These are phyloP conservation scores for Sclerotinia sclerotiorum DNA, from an alignment of 2,329 filamentous ascomycete species.

Conservation along the genomic window DNA sequence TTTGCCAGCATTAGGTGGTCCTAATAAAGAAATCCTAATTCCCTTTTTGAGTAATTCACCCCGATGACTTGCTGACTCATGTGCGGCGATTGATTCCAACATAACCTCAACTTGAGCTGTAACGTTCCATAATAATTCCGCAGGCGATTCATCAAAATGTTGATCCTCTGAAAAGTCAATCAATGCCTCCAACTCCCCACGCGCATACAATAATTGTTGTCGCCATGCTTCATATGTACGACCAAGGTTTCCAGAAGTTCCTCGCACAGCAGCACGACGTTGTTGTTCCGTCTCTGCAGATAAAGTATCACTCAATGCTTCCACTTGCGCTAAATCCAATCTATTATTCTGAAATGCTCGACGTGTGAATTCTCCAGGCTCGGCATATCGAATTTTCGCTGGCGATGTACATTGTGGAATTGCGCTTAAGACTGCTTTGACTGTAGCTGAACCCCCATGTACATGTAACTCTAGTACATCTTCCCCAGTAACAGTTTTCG, in stretches of 20 bases:
- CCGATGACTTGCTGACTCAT: slow-evolving; percentile 74
- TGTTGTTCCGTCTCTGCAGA: slow-evolving; percentile 87
- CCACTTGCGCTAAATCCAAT: slow-evolving; percentile 81
- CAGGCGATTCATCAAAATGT: slow-evolving; percentile 87
- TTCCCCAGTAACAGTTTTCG: slow-evolving; percentile 85
- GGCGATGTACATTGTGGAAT: slow-evolving; percentile 56
- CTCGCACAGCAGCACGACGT: slow-evolving; percentile 79
- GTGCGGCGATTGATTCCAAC: slow-evolving; percentile 60
- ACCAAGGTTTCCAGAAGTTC: slow-evolving; percentile 68
- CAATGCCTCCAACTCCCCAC: slow-evolving; percentile 89
- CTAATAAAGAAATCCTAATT: slow-evolving; percentile 81
- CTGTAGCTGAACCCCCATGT: slow-evolving; percentile 87
- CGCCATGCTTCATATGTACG: slow-evolving; percentile 83
- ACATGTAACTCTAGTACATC: slow-evolving; percentile 90
- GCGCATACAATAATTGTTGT: slow-evolving; percentile 69
- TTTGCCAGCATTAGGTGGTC: slow-evolving; percentile 92
- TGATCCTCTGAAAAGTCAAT: slow-evolving; percentile 98
- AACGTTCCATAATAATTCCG: slow-evolving; percentile 69
- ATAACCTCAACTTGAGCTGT: slow-evolving; percentile 62
- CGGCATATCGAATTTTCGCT: slow-evolving; percentile 72
- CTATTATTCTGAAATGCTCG: slow-evolving; percentile 86
- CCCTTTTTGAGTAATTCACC: slow-evolving; percentile 83
- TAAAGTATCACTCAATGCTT: slow-evolving; percentile 62
- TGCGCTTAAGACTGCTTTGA: slow-evolving; percentile 79
- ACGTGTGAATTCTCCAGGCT: slow-evolving; percentile 92